These are phyloP conservation scores for Cercospora sojina DNA, from an alignment of 2,329 filamentous ascomycete genomes.

Conservation along the genomic window DNA sequence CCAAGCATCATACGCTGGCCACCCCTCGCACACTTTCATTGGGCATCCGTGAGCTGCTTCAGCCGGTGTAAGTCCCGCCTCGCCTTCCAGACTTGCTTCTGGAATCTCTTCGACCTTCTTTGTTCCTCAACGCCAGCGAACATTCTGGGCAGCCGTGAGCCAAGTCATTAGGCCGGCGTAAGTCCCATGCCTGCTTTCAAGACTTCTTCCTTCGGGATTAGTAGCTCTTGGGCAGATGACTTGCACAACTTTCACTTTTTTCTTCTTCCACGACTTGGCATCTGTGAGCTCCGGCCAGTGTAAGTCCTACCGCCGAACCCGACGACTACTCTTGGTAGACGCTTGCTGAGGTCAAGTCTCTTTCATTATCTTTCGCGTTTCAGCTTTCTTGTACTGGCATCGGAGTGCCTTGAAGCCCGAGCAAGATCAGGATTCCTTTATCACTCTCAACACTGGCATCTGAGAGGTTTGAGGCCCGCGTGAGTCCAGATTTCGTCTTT, in stretches of 20 bases:
- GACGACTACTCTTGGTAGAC: constrained; percentile 5
- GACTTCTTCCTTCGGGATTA: background rate
- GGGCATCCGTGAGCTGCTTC: background rate
- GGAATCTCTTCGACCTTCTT: background rate
- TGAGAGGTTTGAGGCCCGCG: background rate
- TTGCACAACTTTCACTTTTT: too few relatives aligned
- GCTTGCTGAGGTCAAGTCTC: background rate
- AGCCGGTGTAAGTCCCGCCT: background rate
- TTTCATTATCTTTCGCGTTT: background rate
- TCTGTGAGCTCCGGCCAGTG: constrained; percentile 11
- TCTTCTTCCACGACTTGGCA: too few relatives aligned
- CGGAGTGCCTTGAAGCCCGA: background rate
- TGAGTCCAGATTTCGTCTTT: background rate
- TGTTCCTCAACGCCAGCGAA: background rate
- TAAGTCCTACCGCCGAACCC: constrained; percentile 1
- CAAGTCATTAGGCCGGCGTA: background rate
- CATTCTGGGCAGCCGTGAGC: background rate
- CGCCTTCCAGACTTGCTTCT: background rate
- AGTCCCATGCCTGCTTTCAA: background rate
- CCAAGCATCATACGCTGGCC: background rate
- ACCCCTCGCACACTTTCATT: background rate
- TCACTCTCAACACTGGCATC: background rate
- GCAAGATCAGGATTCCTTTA: background rate
- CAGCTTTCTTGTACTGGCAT: background rate
- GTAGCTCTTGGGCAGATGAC: background rate